Evolutionary conservation across 106 monocot species (phyloP).

Genomic region (Cymbidium sinense): DNA sequence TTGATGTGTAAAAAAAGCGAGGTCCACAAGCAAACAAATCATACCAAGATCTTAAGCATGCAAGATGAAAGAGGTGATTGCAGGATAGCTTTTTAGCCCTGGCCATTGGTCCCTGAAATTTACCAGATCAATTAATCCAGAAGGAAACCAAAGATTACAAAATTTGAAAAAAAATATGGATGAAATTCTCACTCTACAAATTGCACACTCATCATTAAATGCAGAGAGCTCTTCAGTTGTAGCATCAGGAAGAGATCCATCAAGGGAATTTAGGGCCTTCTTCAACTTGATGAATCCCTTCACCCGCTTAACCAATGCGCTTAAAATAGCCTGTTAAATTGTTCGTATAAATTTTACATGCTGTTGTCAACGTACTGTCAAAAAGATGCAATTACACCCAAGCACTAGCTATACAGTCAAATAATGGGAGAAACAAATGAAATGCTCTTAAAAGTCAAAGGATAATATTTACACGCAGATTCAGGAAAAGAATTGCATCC

Average conservation of each 20-base stretch:
- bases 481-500: slow-evolving; percentile 80
- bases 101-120: slow-evolving; percentile 84
- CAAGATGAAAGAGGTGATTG: slow-evolving; percentile 92
- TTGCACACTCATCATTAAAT: slow-evolving; percentile 96
- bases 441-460: neutral
- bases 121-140: slow-evolving; percentile 6
- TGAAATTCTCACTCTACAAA: slow-evolving; percentile 67
- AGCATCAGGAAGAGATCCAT: slow-evolving; percentile 86
- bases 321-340: slow-evolving; percentile 49
- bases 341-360: neutral
- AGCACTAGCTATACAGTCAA: neutral
- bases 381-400: neutral
- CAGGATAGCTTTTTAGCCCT: slow-evolving; percentile 89
- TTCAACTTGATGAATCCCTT: slow-evolving; percentile 67
- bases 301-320: slow-evolving; percentile 61
- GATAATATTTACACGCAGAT: slow-evolving; percentile 62
- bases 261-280: slow-evolving; percentile 73
- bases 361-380: neutral
- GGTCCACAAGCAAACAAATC: neutral
- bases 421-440: neutral
- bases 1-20: slow-evolving; percentile 3
- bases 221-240: slow-evolving; percentile 74
- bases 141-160: neutral
- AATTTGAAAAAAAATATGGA: neutral
- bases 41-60: slow-evolving; percentile 97